phyloP scores from a whole-genome alignment of 2,329 filamentous ascomycete genomes.

The Waltergamsia citrina region DNA sequence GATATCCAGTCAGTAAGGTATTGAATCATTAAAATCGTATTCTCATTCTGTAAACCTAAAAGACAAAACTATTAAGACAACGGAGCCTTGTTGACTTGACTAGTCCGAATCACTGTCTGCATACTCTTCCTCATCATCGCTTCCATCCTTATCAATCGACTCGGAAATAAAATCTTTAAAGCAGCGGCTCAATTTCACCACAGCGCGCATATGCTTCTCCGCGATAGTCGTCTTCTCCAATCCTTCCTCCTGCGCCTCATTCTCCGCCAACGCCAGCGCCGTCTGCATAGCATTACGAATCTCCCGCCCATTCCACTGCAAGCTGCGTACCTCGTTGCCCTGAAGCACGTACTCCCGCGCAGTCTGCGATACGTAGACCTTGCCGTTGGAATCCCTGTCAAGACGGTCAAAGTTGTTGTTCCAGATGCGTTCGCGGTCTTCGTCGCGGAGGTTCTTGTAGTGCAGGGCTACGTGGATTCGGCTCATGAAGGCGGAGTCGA shows the following conservation, averaged over 20 bases:
- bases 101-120: background rate
- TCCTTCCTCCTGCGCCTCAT: constrained; percentile 24
- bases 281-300: constrained; percentile 35
- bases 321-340: constrained; percentile 21
- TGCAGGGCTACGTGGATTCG: constrained; percentile 40
- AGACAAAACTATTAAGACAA: too few relatives aligned
- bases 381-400: constrained; percentile 26
- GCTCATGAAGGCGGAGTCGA: constrained; percentile 37
- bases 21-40: too few relatives aligned
- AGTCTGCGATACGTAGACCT: constrained; percentile 24
- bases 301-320: constrained; percentile 32
- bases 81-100: too few relatives aligned
- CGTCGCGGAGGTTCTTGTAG: constrained; percentile 29
- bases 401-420: constrained; percentile 34
- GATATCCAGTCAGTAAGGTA: too few relatives aligned
- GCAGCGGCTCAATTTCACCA: constrained; percentile 23
- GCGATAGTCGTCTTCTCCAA: constrained; percentile 16
- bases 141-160: background rate
- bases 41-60: too few relatives aligned
- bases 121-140: background rate
- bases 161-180: constrained; percentile 16
- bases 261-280: constrained; percentile 32
- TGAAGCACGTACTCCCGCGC: constrained; percentile 28
- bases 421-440: constrained; percentile 35
- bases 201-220: constrained; percentile 21